Conservation (phyloP, 768 basidiomycete genomes). For the Austroboletus festivus region DNA sequence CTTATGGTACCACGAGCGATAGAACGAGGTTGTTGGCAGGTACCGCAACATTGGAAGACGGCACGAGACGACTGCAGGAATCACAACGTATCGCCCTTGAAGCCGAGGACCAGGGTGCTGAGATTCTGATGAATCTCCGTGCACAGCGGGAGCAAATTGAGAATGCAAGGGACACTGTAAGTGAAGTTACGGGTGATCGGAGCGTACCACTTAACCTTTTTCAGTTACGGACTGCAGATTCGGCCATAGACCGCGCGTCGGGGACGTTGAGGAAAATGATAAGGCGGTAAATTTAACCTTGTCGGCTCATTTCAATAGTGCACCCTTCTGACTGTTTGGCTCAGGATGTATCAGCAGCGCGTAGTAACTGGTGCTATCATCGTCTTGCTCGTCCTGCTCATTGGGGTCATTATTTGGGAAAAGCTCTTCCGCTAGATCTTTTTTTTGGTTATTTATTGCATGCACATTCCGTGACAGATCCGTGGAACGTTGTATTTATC, state of each 20-base stretch:
- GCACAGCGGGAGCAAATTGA: conserved; percentile 92
- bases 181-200: conserved; percentile 19
- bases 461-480: conserved; percentile 11
- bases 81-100: conserved; percentile 91
- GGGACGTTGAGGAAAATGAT: conserved; percentile 96
- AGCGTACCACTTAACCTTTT: neutral
- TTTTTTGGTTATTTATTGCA: conserved; percentile 15
- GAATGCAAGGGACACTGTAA: conserved; percentile 84
- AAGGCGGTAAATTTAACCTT: conserved; percentile 60
- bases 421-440: conserved; percentile 52
- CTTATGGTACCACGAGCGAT: conserved; percentile 68
- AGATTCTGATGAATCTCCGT: conserved; percentile 82
- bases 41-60: conserved; percentile 77
- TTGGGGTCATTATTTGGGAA: conserved; percentile 76
- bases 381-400: conserved; percentile 77
- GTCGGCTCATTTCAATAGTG: conserved; percentile 4
- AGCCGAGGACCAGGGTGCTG: conserved; percentile 93
- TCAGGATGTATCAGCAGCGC: conserved; percentile 96
- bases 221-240: conserved; percentile 83
- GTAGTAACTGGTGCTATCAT: conserved; percentile 86
- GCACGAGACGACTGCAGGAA: conserved; percentile 80
- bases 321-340: conserved; percentile 19
- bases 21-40: conserved; percentile 78
- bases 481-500: conserved; percentile 28
- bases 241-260: conserved; percentile 86